Percentiles rank a stretch among this genome's conserved stretches.
These are phyloP conservation scores for Lyophyllum decastes DNA, from an alignment of 768 basidiomycete species.

Conservation along the genomic window DNA sequence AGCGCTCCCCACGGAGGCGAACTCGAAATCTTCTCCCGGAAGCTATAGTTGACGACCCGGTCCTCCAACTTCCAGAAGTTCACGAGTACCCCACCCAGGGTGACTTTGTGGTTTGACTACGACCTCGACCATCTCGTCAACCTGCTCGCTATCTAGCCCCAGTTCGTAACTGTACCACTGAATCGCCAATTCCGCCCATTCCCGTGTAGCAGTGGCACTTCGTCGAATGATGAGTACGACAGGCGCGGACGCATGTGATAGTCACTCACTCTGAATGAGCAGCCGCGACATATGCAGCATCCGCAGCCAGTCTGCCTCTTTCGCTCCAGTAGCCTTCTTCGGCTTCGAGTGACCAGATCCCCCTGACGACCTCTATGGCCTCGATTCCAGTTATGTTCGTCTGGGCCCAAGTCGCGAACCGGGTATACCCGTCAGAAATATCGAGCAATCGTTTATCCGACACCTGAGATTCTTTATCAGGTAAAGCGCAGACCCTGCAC, in stretches of 20 bases:
- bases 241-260: constrained; percentile 5
- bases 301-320: constrained; percentile 61
- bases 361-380: constrained; percentile 46
- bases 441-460: constrained; percentile 52
- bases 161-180: constrained; percentile 61
- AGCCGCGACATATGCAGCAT: constrained; percentile 60
- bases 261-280: constrained; percentile 62
- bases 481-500: constrained; percentile 60
- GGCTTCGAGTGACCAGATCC: constrained; percentile 60
- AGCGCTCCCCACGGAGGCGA: constrained; percentile 7
- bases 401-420: constrained; percentile 51
- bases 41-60: constrained; percentile 18
- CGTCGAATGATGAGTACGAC: constrained; percentile 1
- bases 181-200: constrained; percentile 51
- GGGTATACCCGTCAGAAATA: constrained; percentile 46
- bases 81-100: constrained; percentile 49
- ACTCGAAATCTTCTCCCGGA: neutral
- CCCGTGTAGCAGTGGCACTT: constrained; percentile 45
- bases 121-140: constrained; percentile 36
- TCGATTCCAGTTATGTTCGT: constrained; percentile 45
- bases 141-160: constrained; percentile 54
- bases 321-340: constrained; percentile 70
- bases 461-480: constrained; percentile 42
- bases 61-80: constrained; percentile 34
- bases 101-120: constrained; percentile 41